Conservation (phyloP, 345 rosid genomes). For the Syzygium oleosum region DNA sequence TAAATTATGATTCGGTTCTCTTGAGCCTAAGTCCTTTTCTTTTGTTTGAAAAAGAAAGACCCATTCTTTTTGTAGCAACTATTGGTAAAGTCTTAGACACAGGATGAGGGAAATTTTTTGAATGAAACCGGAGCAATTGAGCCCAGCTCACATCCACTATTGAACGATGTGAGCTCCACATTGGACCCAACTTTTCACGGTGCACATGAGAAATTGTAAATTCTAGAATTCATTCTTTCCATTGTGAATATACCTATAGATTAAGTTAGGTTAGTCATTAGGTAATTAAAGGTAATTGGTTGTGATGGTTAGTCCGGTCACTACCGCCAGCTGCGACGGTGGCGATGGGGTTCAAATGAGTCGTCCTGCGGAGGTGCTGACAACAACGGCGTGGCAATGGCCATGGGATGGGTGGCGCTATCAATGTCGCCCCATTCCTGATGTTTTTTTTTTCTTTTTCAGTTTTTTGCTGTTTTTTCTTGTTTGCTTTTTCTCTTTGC, state of each 20-base stretch:
- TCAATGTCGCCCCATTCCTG: neutral
- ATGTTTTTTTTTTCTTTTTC: no score
- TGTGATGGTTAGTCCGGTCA: neutral
- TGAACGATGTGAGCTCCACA: neutral
- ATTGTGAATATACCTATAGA: neutral
- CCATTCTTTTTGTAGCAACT: no score
- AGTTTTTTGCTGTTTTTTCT: no score
- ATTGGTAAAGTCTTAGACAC: no score
- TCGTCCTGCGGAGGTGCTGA: neutral
- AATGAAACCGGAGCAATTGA: no score
- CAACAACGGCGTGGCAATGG: neutral
- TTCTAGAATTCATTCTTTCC: neutral
- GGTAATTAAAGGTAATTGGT: neutral
- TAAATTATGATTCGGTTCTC: neutral
- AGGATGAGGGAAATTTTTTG: no score
- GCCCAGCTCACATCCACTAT: no score
- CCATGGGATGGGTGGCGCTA: neutral
- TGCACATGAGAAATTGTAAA: neutral
- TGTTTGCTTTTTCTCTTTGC: neutral
- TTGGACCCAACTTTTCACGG: neutral
- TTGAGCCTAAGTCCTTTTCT: no score
- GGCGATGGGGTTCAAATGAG: neutral
- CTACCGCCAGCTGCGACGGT: neutral
- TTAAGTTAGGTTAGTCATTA: neutral
- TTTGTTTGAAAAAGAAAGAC: no score